Percentiles rank a stretch among this genome's conserved stretches.
Conservation (phyloP, 2,329 filamentous ascomycete genomes). For the Aureobasidium subglaciale region DNA sequence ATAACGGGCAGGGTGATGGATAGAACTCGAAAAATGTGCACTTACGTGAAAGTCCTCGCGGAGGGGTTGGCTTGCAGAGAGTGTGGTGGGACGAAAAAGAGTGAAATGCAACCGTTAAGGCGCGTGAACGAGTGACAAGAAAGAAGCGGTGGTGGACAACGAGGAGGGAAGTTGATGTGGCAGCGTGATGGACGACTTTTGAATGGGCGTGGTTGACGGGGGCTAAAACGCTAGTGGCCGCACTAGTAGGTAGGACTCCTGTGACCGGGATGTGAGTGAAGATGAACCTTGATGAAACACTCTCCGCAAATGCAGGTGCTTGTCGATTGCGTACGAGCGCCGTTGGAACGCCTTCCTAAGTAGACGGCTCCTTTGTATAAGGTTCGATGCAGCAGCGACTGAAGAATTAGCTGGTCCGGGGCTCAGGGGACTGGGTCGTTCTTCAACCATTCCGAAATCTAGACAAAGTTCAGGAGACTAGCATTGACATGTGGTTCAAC, state of each 20-base stretch:
- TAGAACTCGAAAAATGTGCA: background rate
- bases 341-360: constrained; percentile 6
- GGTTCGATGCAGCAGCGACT: background rate
- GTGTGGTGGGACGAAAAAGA: constrained; percentile 13
- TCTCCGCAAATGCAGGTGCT: constrained; percentile 12
- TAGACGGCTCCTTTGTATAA: constrained; percentile 13
- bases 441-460: background rate
- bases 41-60: constrained; percentile 18
- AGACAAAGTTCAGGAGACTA: constrained; percentile 12
- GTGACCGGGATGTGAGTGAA: constrained; percentile 1
- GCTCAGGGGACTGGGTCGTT: constrained; percentile 6
- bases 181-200: constrained; percentile 16
- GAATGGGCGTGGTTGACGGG: background rate
- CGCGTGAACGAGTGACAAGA: constrained; percentile 20
- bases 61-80: constrained; percentile 15
- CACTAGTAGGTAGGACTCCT: constrained; percentile 5
- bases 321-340: constrained; percentile 9
- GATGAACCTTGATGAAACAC: constrained; percentile 11
- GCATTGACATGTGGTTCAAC: constrained; percentile 3
- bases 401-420: background rate
- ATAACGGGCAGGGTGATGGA: constrained; percentile 3
- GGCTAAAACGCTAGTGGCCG: constrained; percentile 14
- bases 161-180: constrained; percentile 11
- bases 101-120: constrained; percentile 18
- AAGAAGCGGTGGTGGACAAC: constrained; percentile 15